Conservation (phyloP, 371 early-diverging fungal species). For the Mucor plumbeus region DNA sequence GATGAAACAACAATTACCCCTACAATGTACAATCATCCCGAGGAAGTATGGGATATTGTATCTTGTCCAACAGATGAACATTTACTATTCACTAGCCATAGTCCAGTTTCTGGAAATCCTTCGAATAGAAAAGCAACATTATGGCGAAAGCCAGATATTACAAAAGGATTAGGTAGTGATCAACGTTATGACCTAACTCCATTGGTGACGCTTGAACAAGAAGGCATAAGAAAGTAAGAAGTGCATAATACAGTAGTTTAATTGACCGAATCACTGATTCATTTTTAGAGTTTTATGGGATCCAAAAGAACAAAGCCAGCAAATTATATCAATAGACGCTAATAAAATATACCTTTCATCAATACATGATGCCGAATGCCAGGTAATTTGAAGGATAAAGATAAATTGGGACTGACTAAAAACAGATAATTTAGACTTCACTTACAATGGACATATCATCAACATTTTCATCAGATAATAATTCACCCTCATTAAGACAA, state of each 20-base stretch:
- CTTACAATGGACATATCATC: slow-evolving; percentile 25
- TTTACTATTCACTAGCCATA: slow-evolving; percentile 70
- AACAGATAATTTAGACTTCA: neutral
- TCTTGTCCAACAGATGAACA: slow-evolving; percentile 66
- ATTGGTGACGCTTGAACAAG: slow-evolving; percentile 19
- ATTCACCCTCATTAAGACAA: slow-evolving; percentile 14
- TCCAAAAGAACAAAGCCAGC: slow-evolving; percentile 28
- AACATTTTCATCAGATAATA: slow-evolving; percentile 12
- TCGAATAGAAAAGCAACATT: slow-evolving; percentile 37
- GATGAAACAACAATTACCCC: slow-evolving; percentile 66
- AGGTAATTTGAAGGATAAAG: neutral
- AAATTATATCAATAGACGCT: slow-evolving; percentile 33
- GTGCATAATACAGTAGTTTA: neutral
- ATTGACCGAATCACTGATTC: neutral
- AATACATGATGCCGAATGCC: slow-evolving; percentile 8
- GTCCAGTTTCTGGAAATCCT: slow-evolving; percentile 40
- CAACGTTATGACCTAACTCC: slow-evolving; percentile 1
- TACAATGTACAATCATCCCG: slow-evolving; percentile 69
- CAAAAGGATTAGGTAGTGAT: slow-evolving; percentile 27
- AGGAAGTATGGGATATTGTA: slow-evolving; percentile 76
- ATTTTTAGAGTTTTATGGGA: slow-evolving; percentile 45
- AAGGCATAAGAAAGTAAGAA: slow-evolving; percentile 25
- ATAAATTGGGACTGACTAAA: neutral
- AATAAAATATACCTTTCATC: slow-evolving; percentile 24
- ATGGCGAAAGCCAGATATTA: slow-evolving; percentile 37